Conservation (phyloP, 805 yeast genomes). For the Scheffersomyces stipitis region DNA sequence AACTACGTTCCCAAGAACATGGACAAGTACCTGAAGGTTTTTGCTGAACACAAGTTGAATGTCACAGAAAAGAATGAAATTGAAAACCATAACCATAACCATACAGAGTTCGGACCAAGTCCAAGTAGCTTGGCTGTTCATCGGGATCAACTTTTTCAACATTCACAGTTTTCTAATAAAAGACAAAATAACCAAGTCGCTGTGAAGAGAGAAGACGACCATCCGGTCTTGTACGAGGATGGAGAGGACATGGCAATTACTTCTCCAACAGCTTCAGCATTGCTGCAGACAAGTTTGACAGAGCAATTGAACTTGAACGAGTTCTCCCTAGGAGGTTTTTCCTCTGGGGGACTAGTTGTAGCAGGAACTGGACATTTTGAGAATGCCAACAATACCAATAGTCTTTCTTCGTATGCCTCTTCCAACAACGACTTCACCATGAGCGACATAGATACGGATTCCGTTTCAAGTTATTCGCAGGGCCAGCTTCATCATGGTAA, state of each 20-base stretch:
- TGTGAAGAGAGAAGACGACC: constrained; percentile 6
- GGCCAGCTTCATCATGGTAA: neutral
- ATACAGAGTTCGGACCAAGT: neutral
- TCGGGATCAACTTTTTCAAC: neutral
- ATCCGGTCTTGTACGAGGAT: neutral
- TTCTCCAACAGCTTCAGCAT: neutral
- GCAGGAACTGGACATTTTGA: constrained; percentile 3
- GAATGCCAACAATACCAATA: constrained; percentile 3
- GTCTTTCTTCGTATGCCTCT: neutral
- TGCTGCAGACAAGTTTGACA: constrained; percentile 8
- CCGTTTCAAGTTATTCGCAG: constrained; percentile 15
- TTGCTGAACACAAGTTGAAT: constrained; percentile 30
- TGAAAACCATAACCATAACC: neutral
- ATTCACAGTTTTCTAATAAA: neutral
- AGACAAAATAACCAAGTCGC: constrained; percentile 4
- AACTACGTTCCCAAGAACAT: constrained; percentile 26
- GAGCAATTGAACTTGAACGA: constrained; percentile 13
- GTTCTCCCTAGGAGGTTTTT: constrained; percentile 16
- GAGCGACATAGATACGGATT: constrained; percentile 25
- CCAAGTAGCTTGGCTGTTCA: neutral
- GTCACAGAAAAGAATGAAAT: constrained; percentile 2
- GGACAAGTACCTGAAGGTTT: constrained; percentile 25
- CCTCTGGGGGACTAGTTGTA: constrained; percentile 14
- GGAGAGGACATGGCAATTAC: neutral
- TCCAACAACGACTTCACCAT: constrained; percentile 1